Evolutionary conservation across 306 rosid species (phyloP).

Genomic region (Lablab purpureus): DNA sequence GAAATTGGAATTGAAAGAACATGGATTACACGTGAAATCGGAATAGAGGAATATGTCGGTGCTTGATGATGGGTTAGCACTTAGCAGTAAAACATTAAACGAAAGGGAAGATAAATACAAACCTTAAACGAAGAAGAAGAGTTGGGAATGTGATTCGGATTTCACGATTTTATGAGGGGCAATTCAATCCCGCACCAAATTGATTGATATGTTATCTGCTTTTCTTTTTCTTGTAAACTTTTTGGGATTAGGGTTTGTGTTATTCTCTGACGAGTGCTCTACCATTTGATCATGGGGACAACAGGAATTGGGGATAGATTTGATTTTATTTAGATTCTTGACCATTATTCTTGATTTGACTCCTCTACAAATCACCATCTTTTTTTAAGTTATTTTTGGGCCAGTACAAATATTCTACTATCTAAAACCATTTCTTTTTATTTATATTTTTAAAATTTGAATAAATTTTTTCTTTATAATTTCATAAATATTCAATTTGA

Average conservation of each 20-base stretch:
- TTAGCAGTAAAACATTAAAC: background rate
- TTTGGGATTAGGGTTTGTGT: conserved; percentile 21
- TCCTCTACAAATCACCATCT: too few relatives aligned
- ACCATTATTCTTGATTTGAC: too few relatives aligned
- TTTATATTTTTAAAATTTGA: too few relatives aligned
- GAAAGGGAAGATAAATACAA: background rate
- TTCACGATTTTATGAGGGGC: background rate
- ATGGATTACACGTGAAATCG: background rate
- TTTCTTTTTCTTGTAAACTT: too few relatives aligned
- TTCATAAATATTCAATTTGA: too few relatives aligned
- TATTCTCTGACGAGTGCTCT: background rate
- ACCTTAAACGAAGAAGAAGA: conserved; percentile 16
- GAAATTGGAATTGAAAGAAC: conserved; percentile 24
- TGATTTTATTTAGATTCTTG: too few relatives aligned
- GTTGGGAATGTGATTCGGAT: conserved; percentile 20
- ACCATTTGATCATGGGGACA: background rate
- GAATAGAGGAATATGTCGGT: background rate
- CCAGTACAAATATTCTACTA: too few relatives aligned
- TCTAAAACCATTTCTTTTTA: too few relatives aligned
- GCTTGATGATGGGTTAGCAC: background rate
- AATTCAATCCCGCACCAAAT: background rate
- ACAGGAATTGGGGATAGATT: background rate
- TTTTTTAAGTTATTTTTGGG: too few relatives aligned
- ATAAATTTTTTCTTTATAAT: too few relatives aligned
- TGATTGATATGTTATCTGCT: background rate